Conservation (phyloP, 2,329 filamentous ascomycete genomes). For the Colletotrichum sp. region DNA sequence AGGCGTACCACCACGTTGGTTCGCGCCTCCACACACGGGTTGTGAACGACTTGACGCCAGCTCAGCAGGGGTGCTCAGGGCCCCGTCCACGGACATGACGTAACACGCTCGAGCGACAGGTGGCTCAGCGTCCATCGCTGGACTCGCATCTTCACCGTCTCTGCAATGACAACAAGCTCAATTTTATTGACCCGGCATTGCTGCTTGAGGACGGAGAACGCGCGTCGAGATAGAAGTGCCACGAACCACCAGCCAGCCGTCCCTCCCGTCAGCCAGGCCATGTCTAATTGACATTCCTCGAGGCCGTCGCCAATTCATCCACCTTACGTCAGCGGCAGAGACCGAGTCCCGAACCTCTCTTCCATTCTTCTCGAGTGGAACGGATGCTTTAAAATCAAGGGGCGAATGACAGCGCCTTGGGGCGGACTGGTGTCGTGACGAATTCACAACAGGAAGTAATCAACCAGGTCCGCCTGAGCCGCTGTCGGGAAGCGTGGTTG, state of each 20-base stretch:
- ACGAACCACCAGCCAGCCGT: neutral
- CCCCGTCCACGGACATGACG: neutral
- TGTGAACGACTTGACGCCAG: neutral
- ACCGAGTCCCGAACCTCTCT: neutral
- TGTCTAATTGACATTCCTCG: neutral
- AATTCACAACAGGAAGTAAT: neutral
- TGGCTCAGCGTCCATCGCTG: neutral
- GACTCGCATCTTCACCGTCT: neutral
- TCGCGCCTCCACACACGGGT: neutral
- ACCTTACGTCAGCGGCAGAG: neutral
- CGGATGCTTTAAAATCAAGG: neutral
- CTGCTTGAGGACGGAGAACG: neutral
- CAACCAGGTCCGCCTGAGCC: neutral
- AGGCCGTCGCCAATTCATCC: neutral
- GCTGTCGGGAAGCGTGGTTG: neutral
- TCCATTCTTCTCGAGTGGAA: neutral
- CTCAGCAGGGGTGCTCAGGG: neutral
- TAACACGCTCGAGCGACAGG: neutral
- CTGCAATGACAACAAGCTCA: neutral
- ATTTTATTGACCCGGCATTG: neutral
- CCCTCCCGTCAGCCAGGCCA: neutral
- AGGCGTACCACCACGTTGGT: neutral
- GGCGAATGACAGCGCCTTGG: neutral
- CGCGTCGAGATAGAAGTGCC: neutral
- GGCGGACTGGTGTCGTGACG: neutral